Evolutionary conservation across 768 basidiomycete species (phyloP), one percentile per base, ranked within the genome.

Genomic region (Tulasnella sp.): DNA sequence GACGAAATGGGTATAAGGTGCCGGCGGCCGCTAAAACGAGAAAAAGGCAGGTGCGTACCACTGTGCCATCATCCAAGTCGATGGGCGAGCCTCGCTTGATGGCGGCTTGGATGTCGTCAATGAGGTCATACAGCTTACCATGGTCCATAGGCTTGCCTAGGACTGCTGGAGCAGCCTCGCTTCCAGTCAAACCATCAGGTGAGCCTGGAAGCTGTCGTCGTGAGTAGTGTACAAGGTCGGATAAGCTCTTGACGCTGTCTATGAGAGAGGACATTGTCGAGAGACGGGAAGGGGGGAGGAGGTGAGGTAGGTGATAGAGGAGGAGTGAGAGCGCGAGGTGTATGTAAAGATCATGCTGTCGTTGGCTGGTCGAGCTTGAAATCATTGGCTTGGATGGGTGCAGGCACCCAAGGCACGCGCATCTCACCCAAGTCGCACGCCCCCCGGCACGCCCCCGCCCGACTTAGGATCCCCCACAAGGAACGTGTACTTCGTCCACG

Each of bases 211-310:
- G 45, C 5, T 67, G 49, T n/a, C 75, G 38, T 0, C 34, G 58
- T 9, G 77, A 78, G 75, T 73, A 71, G 52, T 76, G 49, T 22
- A 76, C 42, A 38, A 76, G 40, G 38, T 78, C 75, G 36, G 75
- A 52, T 14, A 76, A 68, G 25, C 38, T 38, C 31, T 67, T 76
- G 67, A 72, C 38, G 25, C 15, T 75, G 38, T 75, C 54, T 25
- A 40, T 25, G 74, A 75, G 58, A 38, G 67, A 72, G 29, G 74
- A 75, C 54, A 67, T 70, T 54, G 67, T 45, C 22, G 38, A 49
- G 49, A 31, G 72, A 8, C 17, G 67, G 31, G 74, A 75, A 19
- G 36, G 31, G 58, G 74, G 38, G 22, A n/a, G 74, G 67, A 29
- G 64, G 29, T 67, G 22, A 19, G 31, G 67, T 25, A 34, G 29